phyloP scores from a whole-genome alignment of 495 filamentous ascomycete species.

The Pseudevernia furfuracea region DNA sequence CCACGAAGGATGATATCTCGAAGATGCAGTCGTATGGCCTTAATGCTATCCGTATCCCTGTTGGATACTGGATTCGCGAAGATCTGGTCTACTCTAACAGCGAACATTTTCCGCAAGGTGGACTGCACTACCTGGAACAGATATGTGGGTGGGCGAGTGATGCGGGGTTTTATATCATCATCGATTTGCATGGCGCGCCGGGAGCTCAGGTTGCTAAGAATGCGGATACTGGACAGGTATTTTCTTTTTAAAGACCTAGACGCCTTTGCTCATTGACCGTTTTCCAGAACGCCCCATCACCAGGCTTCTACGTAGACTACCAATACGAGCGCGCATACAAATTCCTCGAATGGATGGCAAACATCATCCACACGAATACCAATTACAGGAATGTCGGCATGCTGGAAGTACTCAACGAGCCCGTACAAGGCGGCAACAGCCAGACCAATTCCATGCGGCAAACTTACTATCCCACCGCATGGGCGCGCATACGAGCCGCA shows the following conservation, averaged over 20 bases:
- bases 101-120: constrained; percentile 54
- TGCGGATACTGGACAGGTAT: constrained; percentile 48
- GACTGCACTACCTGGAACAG: constrained; percentile 44
- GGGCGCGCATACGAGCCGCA: constrained; percentile 40
- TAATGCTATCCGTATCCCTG: constrained; percentile 56
- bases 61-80: constrained; percentile 58
- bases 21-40: constrained; percentile 47
- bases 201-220: constrained; percentile 47
- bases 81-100: constrained; percentile 44
- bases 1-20: constrained; percentile 47
- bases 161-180: constrained; percentile 52
- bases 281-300: constrained; percentile 29
- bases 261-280: background rate
- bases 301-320: constrained; percentile 49
- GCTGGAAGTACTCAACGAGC: constrained; percentile 56
- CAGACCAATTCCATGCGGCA: constrained; percentile 32
- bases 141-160: constrained; percentile 50
- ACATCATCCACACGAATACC: constrained; percentile 44
- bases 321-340: constrained; percentile 51
- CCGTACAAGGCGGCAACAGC: constrained; percentile 33
- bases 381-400: constrained; percentile 52
- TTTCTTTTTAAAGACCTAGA: constrained; percentile 1
- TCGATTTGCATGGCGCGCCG: constrained; percentile 58
- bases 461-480: constrained; percentile 44
- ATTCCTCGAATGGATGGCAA: constrained; percentile 54